Conservation (phyloP, 768 basidiomycete species). For the Tricholoma bakamatsutake region DNA sequence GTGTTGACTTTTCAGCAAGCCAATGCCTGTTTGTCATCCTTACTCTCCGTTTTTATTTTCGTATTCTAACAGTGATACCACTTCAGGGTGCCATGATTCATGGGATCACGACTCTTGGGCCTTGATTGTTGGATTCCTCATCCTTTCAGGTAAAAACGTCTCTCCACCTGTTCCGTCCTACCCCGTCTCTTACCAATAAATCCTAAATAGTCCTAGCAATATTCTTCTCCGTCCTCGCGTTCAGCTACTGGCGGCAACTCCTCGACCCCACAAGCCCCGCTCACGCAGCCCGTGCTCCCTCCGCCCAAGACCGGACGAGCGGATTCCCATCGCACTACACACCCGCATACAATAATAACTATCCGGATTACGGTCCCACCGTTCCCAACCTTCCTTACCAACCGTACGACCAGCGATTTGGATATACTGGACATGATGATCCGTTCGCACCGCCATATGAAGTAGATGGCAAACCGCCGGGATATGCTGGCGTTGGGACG, state of each 20-base stretch:
- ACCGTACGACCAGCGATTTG: slow-evolving; percentile 25
- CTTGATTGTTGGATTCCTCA: slow-evolving; percentile 58
- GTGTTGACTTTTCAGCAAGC: slow-evolving; percentile 36
- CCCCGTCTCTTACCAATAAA: neutral
- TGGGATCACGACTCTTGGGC: slow-evolving; percentile 67
- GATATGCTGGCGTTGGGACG: slow-evolving; percentile 34
- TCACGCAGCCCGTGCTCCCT: slow-evolving; percentile 45
- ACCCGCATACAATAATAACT: slow-evolving; percentile 58
- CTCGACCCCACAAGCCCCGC: slow-evolving; percentile 58
- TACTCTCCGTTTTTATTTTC: neutral
- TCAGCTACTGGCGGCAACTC: slow-evolving; percentile 70
- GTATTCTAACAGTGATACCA: slow-evolving; percentile 7
- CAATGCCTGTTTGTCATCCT: slow-evolving; percentile 33
- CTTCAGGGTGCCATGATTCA: slow-evolving; percentile 51
- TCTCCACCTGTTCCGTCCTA: neutral
- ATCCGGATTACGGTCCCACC: slow-evolving; percentile 49
- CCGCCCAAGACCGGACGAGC: slow-evolving; percentile 29
- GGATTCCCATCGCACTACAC: slow-evolving; percentile 49
- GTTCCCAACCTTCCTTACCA: slow-evolving; percentile 25
- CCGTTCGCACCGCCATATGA: slow-evolving; percentile 29
- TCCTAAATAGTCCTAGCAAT: slow-evolving; percentile 40
- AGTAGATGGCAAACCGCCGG: slow-evolving; percentile 37
- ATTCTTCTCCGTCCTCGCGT: slow-evolving; percentile 62
- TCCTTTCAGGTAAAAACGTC: slow-evolving; percentile 46
- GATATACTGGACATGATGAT: slow-evolving; percentile 35